Evolutionary conservation across 2,329 filamentous ascomycete genomes (phyloP).

Genomic region (Curvularia hawaiiensis): DNA sequence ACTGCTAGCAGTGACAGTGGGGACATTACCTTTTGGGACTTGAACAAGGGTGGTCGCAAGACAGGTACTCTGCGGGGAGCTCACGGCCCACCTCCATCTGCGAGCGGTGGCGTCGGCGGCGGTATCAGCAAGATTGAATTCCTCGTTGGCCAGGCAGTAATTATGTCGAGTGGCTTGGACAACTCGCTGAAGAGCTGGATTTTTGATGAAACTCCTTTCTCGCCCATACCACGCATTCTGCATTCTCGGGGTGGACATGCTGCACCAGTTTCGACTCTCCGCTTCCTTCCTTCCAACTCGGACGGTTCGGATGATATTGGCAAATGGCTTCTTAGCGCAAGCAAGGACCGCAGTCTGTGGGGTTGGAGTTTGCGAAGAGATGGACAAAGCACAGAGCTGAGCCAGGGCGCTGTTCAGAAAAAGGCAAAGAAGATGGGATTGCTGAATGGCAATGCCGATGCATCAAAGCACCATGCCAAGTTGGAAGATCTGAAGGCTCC

Average conservation of each 20-base stretch:
- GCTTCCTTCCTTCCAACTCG: slow-evolving; percentile 85
- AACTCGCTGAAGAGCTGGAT: slow-evolving; percentile 97
- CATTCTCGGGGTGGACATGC: slow-evolving; percentile 90
- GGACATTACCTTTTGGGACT: slow-evolving; percentile 94
- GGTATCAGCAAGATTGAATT: slow-evolving; percentile 91
- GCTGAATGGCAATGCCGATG: slow-evolving; percentile 61
- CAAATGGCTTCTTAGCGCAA: slow-evolving; percentile 93
- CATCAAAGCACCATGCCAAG: slow-evolving; percentile 65
- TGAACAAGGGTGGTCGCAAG: slow-evolving; percentile 85
- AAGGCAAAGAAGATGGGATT: slow-evolving; percentile 89
- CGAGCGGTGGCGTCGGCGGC: slow-evolving; percentile 62
- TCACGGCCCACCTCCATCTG: slow-evolving; percentile 74
- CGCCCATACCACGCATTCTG: slow-evolving; percentile 80
- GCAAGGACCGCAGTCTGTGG: slow-evolving; percentile 90
- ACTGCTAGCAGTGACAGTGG: slow-evolving; percentile 80
- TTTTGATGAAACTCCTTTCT: slow-evolving; percentile 91
- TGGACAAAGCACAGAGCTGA: slow-evolving; percentile 90
- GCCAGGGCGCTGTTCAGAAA: slow-evolving; percentile 85
- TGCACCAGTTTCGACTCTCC: slow-evolving; percentile 78
- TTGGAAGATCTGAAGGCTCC: slow-evolving; percentile 82
- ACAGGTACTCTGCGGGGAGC: slow-evolving; percentile 86
- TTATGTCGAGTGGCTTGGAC: slow-evolving; percentile 88
- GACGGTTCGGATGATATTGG: slow-evolving; percentile 87
- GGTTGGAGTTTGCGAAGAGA: slow-evolving; percentile 94
- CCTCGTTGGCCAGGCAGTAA: slow-evolving; percentile 82